Conservation (phyloP, 139 green algal species). For the Coelastrella sp. region DNA sequence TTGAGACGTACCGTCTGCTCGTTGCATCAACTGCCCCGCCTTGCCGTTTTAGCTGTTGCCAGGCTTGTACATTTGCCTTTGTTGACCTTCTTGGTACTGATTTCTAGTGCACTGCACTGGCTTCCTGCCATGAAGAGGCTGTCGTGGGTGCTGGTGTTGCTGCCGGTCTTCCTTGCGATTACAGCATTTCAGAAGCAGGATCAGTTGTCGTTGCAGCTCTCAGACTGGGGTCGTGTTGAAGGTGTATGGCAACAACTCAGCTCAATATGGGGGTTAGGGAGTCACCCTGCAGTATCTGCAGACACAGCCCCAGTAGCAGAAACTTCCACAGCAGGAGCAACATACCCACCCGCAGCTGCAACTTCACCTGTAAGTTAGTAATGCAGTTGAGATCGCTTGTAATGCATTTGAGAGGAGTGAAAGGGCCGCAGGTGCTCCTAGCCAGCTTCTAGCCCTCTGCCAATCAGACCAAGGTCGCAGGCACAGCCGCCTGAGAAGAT, state of each 20-base stretch:
- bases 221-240: background rate
- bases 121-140: background rate
- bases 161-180: slow-evolving; percentile 20
- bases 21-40: background rate
- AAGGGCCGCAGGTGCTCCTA: too few species aligned
- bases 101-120: background rate
- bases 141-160: background rate
- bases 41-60: background rate
- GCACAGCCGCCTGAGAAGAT: too few species aligned
- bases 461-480: background rate
- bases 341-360: background rate
- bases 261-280: background rate
- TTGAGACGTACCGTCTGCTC: background rate
- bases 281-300: background rate
- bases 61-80: background rate
- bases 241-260: slow-evolving; percentile 29
- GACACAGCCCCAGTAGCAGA: background rate
- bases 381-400: too few species aligned
- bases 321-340: background rate
- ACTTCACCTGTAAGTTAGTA: background rate
- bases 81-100: background rate
- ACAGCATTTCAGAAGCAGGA: slow-evolving; percentile 13
- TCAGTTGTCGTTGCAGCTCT: background rate
- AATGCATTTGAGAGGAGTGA: too few species aligned
- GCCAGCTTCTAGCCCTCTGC: background rate